A percentile compares a stretch with the other conserved stretches of the same genome.
phyloP scores from a whole-genome alignment of 768 basidiomycete species.

The Kwoniella sp. region DNA sequence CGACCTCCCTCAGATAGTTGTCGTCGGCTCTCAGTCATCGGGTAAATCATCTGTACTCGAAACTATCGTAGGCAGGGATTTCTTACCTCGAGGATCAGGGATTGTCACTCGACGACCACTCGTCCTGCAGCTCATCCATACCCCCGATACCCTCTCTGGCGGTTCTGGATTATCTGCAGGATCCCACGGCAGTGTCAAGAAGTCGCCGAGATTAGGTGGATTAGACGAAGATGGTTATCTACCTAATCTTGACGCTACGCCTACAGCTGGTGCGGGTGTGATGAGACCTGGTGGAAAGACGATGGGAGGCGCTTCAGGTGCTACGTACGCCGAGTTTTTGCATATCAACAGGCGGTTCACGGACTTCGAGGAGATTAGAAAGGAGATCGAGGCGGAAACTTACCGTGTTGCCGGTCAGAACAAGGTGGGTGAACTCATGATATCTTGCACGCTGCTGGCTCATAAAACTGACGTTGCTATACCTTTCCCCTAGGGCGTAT shows the following conservation, averaged over 20 bases:
- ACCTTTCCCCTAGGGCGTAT: constrained; percentile 65
- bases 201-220: constrained; percentile 32
- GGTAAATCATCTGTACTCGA: constrained; percentile 85
- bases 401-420: constrained; percentile 97
- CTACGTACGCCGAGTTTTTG: constrained; percentile 96
- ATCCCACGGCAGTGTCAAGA: constrained; percentile 1
- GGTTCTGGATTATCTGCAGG: neutral
- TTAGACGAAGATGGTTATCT: constrained; percentile 40
- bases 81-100: constrained; percentile 68
- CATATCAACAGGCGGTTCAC: constrained; percentile 95
- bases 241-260: constrained; percentile 29
- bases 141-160: constrained; percentile 60
- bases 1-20: constrained; percentile 59
- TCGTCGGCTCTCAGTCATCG: constrained; percentile 90
- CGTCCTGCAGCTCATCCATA: constrained; percentile 92
- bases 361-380: constrained; percentile 90
- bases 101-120: constrained; percentile 96
- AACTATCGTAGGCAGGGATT: constrained; percentile 85
- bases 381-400: constrained; percentile 97
- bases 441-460: too few relatives aligned
- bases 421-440: constrained; percentile 68
- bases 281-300: constrained; percentile 43
- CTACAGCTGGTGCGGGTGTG: constrained; percentile 39
- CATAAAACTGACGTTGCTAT: too few relatives aligned
- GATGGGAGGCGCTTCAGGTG: constrained; percentile 40